Evolutionary conservation across 345 rosid genomes (phyloP).

Genomic region (Eucalyptus sp.): DNA sequence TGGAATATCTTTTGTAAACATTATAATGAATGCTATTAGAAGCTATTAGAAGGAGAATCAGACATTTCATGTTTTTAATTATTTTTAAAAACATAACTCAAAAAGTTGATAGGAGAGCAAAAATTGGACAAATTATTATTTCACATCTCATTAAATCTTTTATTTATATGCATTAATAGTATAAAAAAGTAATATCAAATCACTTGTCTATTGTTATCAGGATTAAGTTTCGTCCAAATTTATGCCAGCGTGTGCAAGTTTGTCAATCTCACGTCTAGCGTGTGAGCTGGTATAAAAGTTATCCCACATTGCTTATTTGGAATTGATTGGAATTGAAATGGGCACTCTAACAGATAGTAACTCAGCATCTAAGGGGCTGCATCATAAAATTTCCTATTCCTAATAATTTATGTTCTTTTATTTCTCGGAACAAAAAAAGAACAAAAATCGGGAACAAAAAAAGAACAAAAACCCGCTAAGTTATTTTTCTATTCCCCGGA

Average conservation of each 20-base stretch:
- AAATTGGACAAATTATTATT: background rate
- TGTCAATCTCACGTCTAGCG: background rate
- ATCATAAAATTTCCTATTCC: too few species aligned
- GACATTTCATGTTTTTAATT: background rate
- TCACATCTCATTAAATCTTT: background rate
- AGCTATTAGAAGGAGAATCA: background rate
- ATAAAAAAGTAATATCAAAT: background rate
- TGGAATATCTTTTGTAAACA: background rate
- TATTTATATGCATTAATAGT: background rate
- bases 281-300: background rate
- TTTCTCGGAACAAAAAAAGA: too few species aligned
- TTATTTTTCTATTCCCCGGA: too few species aligned
- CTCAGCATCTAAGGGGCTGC: background rate
- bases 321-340: background rate
- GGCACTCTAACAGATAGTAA: background rate
- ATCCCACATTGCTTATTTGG: background rate
- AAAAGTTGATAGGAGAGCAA: background rate
- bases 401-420: too few species aligned
- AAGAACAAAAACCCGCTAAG: too few species aligned
- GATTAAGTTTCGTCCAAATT: background rate
- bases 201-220: background rate
- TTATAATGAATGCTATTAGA: background rate
- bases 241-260: background rate
- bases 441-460: too few species aligned
- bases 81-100: background rate